A percentile compares a stretch with the other conserved stretches of the same genome.
phyloP scores from a whole-genome alignment of 2,329 filamentous ascomycete genomes.

The Sporothrix schenckii region DNA sequence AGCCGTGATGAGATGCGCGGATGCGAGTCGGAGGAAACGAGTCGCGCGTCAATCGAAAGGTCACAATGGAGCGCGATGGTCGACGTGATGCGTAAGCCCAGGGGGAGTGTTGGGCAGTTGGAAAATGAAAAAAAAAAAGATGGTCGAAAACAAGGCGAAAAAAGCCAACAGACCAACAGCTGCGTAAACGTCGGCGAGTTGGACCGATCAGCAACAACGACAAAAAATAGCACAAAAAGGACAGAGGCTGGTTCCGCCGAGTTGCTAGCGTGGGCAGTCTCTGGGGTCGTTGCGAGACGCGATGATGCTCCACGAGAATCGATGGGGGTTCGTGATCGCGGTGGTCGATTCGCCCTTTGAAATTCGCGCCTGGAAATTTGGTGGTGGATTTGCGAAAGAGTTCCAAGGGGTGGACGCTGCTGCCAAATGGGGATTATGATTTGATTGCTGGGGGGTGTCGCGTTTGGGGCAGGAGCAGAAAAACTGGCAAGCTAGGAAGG shows the following conservation, averaged over 20 bases:
- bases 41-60: not conserved
- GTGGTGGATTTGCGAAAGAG: slow-evolving; percentile 25
- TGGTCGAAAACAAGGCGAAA: not conserved
- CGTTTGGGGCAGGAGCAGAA: slow-evolving; percentile 20
- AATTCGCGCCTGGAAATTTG: slow-evolving; percentile 10
- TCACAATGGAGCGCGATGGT: slow-evolving; percentile 19
- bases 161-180: slow-evolving; percentile 10
- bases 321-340: slow-evolving; percentile 27
- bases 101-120: not conserved
- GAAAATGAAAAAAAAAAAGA: not conserved
- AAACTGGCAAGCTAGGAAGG: slow-evolving; percentile 26
- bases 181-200: not conserved
- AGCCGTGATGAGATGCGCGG: not conserved
- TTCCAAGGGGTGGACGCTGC: slow-evolving; percentile 25
- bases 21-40: not conserved
- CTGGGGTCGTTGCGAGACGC: slow-evolving; percentile 22
- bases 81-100: slow-evolving; percentile 7
- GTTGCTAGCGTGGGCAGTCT: slow-evolving; percentile 1
- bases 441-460: slow-evolving; percentile 24
- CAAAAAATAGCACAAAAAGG: not conserved
- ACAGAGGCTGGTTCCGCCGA: not conserved
- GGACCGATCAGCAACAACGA: not conserved
- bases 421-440: slow-evolving; percentile 20
- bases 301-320: slow-evolving; percentile 29
- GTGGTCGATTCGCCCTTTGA: slow-evolving; percentile 15